Percentiles rank a stretch among this genome's conserved stretches.
Conservation (phyloP, 176 grass and related monocot genomes). For the Bothriochloa decipiens region DNA sequence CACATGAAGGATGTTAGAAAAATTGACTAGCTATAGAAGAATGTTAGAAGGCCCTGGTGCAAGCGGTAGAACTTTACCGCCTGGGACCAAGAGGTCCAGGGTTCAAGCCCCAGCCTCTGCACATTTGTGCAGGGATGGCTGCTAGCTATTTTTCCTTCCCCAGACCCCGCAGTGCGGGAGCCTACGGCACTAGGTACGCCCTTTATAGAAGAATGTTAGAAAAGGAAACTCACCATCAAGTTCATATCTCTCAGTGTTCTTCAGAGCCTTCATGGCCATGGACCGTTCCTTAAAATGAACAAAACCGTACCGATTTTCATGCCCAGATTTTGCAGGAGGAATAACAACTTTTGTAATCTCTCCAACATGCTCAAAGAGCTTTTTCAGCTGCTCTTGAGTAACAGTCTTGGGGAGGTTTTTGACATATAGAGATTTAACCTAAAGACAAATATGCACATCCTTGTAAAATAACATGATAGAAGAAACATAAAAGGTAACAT, state of each 20-base stretch:
- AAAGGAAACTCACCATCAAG: constrained; percentile 59
- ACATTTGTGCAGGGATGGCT: too few relatives aligned
- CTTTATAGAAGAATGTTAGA: neutral
- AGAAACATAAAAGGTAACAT: constrained; percentile 17
- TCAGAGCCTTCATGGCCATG: constrained; percentile 80
- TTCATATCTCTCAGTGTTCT: constrained; percentile 81
- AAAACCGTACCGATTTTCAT: constrained; percentile 92
- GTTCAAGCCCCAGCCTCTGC: too few relatives aligned
- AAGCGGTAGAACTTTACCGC: too few relatives aligned
- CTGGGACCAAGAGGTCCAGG: too few relatives aligned
- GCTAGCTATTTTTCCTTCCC: too few relatives aligned
- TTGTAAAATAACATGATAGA: constrained; percentile 20
- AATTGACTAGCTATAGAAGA: neutral
- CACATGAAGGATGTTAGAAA: neutral
- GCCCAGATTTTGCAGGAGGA: constrained; percentile 77
- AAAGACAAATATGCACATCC: constrained; percentile 27
- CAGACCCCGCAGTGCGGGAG: too few relatives aligned
- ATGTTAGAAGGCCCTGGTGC: too few relatives aligned
- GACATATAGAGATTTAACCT: constrained; percentile 91
- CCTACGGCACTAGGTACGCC: too few relatives aligned
- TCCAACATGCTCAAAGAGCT: constrained; percentile 78
- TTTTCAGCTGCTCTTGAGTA: constrained; percentile 65
- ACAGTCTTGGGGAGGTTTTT: constrained; percentile 94
- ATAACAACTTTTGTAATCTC: constrained; percentile 84
- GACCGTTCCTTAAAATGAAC: constrained; percentile 82